Evolutionary conservation across 2,329 filamentous ascomycete species (phyloP).

Genomic region (Penicillium vulpinum): DNA sequence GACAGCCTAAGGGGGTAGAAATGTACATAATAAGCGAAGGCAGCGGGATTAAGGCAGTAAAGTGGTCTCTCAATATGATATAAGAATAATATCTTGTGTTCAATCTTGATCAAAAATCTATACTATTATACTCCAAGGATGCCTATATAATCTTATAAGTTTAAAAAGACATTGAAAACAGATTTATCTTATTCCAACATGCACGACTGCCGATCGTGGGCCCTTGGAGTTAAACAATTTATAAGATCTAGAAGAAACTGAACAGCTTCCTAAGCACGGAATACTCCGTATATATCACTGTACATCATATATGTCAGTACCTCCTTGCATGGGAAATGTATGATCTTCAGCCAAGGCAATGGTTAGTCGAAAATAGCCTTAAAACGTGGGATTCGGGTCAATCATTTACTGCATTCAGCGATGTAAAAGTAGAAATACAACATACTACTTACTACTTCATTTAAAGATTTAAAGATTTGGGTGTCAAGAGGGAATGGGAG

Average conservation of each 20-base stretch:
- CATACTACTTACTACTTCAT: too few relatives aligned
- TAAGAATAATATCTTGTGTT: not conserved
- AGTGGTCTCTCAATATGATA: not conserved
- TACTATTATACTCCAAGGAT: not conserved
- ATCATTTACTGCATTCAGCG: not conserved
- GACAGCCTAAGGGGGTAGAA: too few relatives aligned
- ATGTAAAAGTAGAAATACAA: not conserved
- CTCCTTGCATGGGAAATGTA: not conserved
- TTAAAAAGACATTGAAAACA: not conserved
- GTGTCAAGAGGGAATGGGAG: too few relatives aligned
- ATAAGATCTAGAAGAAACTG: too few relatives aligned
- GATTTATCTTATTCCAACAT: not conserved
- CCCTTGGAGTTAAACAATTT: slow-evolving; percentile 12
- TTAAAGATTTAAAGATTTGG: not conserved
- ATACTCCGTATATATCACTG: too few relatives aligned
- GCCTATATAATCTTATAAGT: not conserved
- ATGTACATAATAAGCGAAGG: not conserved
- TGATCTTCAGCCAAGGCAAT: not conserved
- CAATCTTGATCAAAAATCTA: not conserved
- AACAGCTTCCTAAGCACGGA: too few relatives aligned
- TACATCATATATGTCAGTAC: not conserved
- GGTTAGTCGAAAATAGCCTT: not conserved
- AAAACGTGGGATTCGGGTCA: not conserved
- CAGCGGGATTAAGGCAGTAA: not conserved
- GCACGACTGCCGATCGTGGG: slow-evolving; percentile 1